A percentile compares a stretch with the other conserved stretches of the same genome.
Conservation (phyloP, 2,329 filamentous ascomycete genomes). For the Aureobasidium subglaciale region DNA sequence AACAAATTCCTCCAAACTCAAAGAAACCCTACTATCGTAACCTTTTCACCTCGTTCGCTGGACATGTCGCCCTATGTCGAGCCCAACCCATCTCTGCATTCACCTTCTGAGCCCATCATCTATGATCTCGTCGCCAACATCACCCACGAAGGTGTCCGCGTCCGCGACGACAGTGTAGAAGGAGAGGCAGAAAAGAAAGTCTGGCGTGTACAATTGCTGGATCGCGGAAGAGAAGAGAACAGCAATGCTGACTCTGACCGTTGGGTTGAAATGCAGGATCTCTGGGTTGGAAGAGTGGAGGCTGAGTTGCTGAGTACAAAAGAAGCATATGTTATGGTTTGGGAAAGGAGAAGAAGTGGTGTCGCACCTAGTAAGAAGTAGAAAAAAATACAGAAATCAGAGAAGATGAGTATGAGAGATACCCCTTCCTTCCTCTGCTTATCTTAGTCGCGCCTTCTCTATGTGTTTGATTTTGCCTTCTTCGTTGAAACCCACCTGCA, state of each 20-base stretch:
- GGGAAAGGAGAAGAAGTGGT: slow-evolving; percentile 68
- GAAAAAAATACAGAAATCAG: too few relatives aligned
- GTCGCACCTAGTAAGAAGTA: slow-evolving; percentile 15
- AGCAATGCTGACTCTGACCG: slow-evolving; percentile 46
- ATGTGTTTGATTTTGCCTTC: too few relatives aligned
- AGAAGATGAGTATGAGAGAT: too few relatives aligned
- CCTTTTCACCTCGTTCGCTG: slow-evolving; percentile 77
- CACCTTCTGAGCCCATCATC: slow-evolving; percentile 73
- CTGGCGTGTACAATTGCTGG: slow-evolving; percentile 86
- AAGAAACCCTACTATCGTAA: slow-evolving; percentile 95
- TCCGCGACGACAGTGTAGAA: slow-evolving; percentile 73
- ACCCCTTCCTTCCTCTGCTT: too few relatives aligned
- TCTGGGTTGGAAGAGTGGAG: slow-evolving; percentile 85
- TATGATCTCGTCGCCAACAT: slow-evolving; percentile 97
- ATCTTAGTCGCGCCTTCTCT: too few relatives aligned
- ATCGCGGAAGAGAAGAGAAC: slow-evolving; percentile 44
- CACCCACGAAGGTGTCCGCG: slow-evolving; percentile 73
- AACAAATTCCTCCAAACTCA: slow-evolving; percentile 91
- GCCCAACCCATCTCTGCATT: slow-evolving; percentile 65
- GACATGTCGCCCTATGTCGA: slow-evolving; percentile 90
- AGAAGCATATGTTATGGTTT: slow-evolving; percentile 92
- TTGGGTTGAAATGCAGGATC: slow-evolving; percentile 89
- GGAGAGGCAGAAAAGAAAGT: slow-evolving; percentile 87
- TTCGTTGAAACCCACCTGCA: too few relatives aligned
- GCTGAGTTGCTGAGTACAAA: slow-evolving; percentile 85